Percentiles rank a stretch among this genome's conserved stretches.
Conservation (phyloP, 345 rosid species). For the thale cress (Arabidopsis thaliana) region TAIR10.1 NC_003070.9:8537501-8538000, state of each 20-base stretch:
- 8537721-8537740: background rate
- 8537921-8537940: background rate
- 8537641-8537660: background rate
- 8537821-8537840: background rate
- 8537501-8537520: conserved; percentile 8
- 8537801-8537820: background rate
- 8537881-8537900: background rate
- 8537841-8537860: background rate
- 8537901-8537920: background rate
- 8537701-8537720: background rate
- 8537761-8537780: background rate
- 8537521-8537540: conserved; percentile 21
- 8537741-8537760: background rate
- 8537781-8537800: background rate
- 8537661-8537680: background rate
- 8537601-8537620: background rate
- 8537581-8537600: conserved; percentile 1
- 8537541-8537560: background rate
- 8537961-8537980: background rate
- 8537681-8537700: background rate
- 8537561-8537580: background rate
- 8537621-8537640: background rate
- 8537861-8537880: background rate
- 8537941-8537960: background rate
- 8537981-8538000: background rate